Percentiles rank a stretch among this genome's conserved stretches.
These are phyloP conservation scores for Candida ficus DNA, from an alignment of 805 yeast genomes.

Conservation along the genomic window DNA sequence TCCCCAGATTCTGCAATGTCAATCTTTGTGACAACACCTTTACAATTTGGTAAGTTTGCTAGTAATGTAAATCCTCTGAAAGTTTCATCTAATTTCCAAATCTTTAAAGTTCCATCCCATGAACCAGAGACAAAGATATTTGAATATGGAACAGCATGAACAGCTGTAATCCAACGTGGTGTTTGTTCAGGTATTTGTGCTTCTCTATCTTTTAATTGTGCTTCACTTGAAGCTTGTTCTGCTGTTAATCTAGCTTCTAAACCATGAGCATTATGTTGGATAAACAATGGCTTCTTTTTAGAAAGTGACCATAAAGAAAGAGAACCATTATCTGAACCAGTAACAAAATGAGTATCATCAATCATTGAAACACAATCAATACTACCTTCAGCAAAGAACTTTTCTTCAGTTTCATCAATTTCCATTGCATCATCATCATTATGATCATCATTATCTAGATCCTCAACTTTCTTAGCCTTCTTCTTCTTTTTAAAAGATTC, in stretches of 20 bases:
- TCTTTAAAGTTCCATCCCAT: conserved; percentile 68
- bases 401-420: conserved; percentile 28
- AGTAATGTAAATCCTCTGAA: conserved; percentile 54
- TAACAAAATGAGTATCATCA: conserved; percentile 88
- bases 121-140: conserved; percentile 87
- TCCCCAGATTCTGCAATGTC: conserved; percentile 51
- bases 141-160: conserved; percentile 78
- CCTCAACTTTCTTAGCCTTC: conserved; percentile 26
- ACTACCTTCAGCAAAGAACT: conserved; percentile 71
- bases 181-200: conserved; percentile 62
- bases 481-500: conserved; percentile 44
- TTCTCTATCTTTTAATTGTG: conserved; percentile 29
- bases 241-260: conserved; percentile 42
- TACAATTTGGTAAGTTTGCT: conserved; percentile 52
- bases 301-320: conserved; percentile 85
- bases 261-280: conserved; percentile 76
- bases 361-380: conserved; percentile 87
- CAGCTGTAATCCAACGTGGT: conserved; percentile 83
- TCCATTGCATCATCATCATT: conserved; percentile 25
- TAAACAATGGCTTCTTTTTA: conserved; percentile 81
- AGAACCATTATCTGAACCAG: conserved; percentile 94
- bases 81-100: conserved; percentile 73
- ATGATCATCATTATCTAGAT: conserved; percentile 6
- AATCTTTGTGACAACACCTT: conserved; percentile 67
- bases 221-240: conserved; percentile 51